A percentile compares a stretch with the other conserved stretches of the same genome.
Evolutionary conservation across 768 basidiomycete species (phyloP).

Genomic region (Lentinula aciculospora): DNA sequence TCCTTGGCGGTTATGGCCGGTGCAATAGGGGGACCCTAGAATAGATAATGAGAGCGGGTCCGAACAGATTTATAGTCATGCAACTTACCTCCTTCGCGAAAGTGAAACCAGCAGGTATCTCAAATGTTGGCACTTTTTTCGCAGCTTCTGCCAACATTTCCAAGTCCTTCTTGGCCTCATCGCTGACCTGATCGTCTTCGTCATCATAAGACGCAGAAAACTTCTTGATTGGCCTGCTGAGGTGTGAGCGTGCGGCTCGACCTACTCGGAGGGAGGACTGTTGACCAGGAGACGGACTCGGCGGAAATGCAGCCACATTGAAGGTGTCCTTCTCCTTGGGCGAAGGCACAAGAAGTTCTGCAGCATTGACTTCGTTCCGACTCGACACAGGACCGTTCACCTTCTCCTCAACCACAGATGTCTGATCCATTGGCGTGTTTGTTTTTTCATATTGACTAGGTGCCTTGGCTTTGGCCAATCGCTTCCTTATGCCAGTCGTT

Average conservation of each 20-base stretch:
- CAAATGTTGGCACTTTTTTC: slow-evolving; percentile 50
- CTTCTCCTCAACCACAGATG: not conserved
- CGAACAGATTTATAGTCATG: slow-evolving; percentile 1
- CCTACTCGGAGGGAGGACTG: slow-evolving; percentile 64
- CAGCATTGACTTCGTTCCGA: not conserved
- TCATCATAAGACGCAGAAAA: slow-evolving; percentile 66
- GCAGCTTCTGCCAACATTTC: slow-evolving; percentile 49
- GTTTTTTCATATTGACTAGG: slow-evolving; percentile 10
- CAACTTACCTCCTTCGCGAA: slow-evolving; percentile 59
- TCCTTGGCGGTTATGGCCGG: slow-evolving; percentile 49
- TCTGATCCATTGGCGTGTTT: slow-evolving; percentile 2
- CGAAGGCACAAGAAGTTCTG: slow-evolving; percentile 13
- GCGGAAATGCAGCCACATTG: slow-evolving; percentile 25
- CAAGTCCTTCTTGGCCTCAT: slow-evolving; percentile 35
- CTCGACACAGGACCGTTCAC: not conserved
- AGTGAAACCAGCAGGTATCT: slow-evolving; percentile 57
- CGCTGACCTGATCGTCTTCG: slow-evolving; percentile 42
- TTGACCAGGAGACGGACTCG: slow-evolving; percentile 21
- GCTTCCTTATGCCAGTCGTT: slow-evolving; percentile 72
- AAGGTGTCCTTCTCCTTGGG: slow-evolving; percentile 14
- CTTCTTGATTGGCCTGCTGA: slow-evolving; percentile 50
- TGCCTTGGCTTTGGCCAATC: slow-evolving; percentile 44
- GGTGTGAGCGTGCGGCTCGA: slow-evolving; percentile 52
- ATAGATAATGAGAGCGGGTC: slow-evolving; percentile 2
- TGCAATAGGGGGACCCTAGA: slow-evolving; percentile 24